Base-by-base conservation (phyloP, 345 rosid species). In the Sonneratia caseolaris region DNA sequence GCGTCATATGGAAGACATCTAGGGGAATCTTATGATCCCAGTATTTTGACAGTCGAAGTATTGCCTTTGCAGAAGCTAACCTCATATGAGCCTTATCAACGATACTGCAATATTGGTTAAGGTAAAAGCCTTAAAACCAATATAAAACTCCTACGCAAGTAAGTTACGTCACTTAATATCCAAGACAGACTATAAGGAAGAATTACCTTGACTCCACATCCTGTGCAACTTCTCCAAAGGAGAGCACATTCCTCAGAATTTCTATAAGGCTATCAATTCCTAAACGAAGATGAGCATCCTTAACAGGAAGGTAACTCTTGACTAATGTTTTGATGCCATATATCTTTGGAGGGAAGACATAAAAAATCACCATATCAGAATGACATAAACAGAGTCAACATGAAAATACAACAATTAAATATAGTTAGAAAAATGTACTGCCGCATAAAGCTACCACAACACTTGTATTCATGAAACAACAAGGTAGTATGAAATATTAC, bases 61-160 rank as follows among this genome's bases (percentile, higher is more conserved):
- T 85, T 35, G 96, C 96, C 86, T 95, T 95, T 16, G 98, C 98
- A 78, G 97, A 83, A 82, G 99, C 92, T 80, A 95, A 88, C 85
- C 81, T 89, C 82, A 95, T 79, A 78, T 95, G 98, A 64, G 96
- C 89, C 84, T 88, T 90, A 79, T 95, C 97, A 71, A 89, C 88
- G 76, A 76, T 79, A 72, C 99, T 95, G 97, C 74, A 81, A 78
- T 69, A 84, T 59, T 19, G 43, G 55, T 43, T 56, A 74, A 40
- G 22, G 45, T 79, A 64, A 47, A 73, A 65, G 7, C 64, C 66
- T 69, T 7, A 69, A 43, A 68, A 76, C 64, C 75, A 71, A 74
- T 70, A 64, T 49, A 69, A 27, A 71, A 55, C 37, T 64, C 22
- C 59, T 15, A 38, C 4, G 68, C 42, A 75, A 71, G 69, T 16